Evolutionary conservation across 306 rosid genomes (phyloP), one percentile per base, ranked within the genome.

Genomic region (Vicia villosa): DNA sequence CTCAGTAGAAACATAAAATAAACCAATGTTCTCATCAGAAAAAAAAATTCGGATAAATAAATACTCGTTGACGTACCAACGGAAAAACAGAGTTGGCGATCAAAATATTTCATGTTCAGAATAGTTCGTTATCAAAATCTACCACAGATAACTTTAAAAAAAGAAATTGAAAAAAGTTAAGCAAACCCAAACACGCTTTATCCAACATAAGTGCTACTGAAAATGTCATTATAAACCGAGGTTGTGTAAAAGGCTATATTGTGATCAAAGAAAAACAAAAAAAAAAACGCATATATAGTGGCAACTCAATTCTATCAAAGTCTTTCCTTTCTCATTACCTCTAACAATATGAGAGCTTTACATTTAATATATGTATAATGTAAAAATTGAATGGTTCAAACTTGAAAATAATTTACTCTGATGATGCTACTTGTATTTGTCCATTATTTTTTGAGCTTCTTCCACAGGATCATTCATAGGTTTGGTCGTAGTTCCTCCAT

Each of bases 391-490:
- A 24, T 11, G 46, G 40, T 24, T 42, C 66, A 61, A 69, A 34
- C 38, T 34, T 34, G 3, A 34, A 74, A 62, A 75, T 26, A 47
- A 77, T 80, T 77, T 74, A 42, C 80, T 58, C 65, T 22, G 47
- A 30, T 50, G 45, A 13, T 36, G 49, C 77, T 87, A 94, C 86
- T 90, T 88, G 83, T 94, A 94, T 88, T 94, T 94, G 8, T 94
- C 97, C 98, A 94, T 94, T 75, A 94, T 94, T 83, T 79, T 90
- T 70, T 80, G 76, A 32, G 98, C 98, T 76, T 90, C 97, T 81
- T 94, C 97, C n/a, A 84, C 81, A 34, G 89, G 84, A 61, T 94
- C 97, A 1, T 85, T 96, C 41, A 83, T 73, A 6, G 90, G 66
- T 21, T 9, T 59, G n/a, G 69, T 24, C 1, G 82, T 49, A 54